Evolutionary conservation across 2,329 filamentous ascomycete genomes (phyloP), one percentile per base, ranked within the genome.

Genomic region (Xylariomycetidae sp.): DNA sequence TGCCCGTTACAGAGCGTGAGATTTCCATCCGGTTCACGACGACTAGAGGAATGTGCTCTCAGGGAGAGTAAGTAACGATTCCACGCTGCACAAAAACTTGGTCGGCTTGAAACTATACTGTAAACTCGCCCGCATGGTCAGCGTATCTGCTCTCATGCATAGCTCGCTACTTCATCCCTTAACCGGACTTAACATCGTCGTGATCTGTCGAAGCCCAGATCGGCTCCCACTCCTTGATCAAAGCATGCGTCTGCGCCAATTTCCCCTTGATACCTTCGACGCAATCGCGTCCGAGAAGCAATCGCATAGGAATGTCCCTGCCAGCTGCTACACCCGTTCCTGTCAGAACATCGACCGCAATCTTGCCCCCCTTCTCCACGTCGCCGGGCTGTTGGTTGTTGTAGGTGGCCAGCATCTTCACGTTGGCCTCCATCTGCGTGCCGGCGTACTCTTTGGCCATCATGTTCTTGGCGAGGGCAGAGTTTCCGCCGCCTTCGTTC

Each of bases 341-440:
- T 6, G 70, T 77, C 43, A 82, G 43, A 11, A 76, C 59, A 42
- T 82, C 76, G 5, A 80, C 63, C 17, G 77, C 59, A 1, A 73
- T 63, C 36, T 56, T 62, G 6, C 60, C 57, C 0, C 69, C 77
- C 58, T 78, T 78, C 13, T 53, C 55, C 3, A 74, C 63, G 46
- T 81, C 74, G 0, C 77, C 77, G 0, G 59, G 64, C 56, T 80
- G 74, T 0, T 67, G 64, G 12, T 67, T 60, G 39, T 77, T 56
- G 9, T 54, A 53, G 3, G 27, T 26, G 3, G 53, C 50, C 19
- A 74, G 38, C 3, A 35, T 26, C 13, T 41, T 49, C 32, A 64
- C 49, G 13, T 54, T 22, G 18, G 30, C 6, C 50, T 62, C 44
- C 19, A 53, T 46, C 8, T 40, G 15, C 5, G 51, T 42, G 25